Evolutionary conservation across 108 stramenopile genomes (phyloP).

Genomic region (Aurantiochytrium sp.): DNA sequence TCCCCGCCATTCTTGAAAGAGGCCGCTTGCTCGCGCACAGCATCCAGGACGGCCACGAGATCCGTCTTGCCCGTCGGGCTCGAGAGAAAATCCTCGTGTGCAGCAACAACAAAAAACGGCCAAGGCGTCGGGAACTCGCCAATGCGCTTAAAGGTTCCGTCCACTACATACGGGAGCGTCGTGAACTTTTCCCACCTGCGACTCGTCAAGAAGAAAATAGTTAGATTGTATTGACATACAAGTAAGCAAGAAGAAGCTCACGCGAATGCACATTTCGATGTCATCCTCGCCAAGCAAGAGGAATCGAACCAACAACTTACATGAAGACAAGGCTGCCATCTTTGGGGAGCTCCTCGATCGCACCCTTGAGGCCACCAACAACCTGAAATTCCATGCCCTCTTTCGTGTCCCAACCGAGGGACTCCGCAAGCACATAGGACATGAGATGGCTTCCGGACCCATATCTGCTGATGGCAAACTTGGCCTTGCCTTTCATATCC

Average conservation of each 20-base stretch:
- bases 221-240: too few species aligned
- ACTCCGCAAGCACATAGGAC: constrained; percentile 15
- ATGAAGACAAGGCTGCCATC: neutral
- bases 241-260: too few species aligned
- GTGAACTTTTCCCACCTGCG: constrained; percentile 27
- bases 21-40: neutral
- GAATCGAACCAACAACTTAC: neutral
- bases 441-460: constrained; percentile 28
- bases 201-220: too few species aligned
- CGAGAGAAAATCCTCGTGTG: neutral
- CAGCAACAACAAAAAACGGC: constrained; percentile 23
- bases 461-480: neutral
- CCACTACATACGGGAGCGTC: neutral
- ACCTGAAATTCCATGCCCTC: neutral
- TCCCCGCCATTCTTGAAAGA: neutral
- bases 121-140: constrained; percentile 24
- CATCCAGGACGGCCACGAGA: neutral
- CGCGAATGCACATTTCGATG: too few species aligned
- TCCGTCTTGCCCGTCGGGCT: neutral
- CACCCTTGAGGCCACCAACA: constrained; percentile 3
- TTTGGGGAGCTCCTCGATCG: neutral
- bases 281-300: too few species aligned
- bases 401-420: neutral
- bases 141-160: neutral
- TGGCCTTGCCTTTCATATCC: neutral